Base-by-base conservation (phyloP, 257 asterid genomes). In the Vinca minor region DNA sequence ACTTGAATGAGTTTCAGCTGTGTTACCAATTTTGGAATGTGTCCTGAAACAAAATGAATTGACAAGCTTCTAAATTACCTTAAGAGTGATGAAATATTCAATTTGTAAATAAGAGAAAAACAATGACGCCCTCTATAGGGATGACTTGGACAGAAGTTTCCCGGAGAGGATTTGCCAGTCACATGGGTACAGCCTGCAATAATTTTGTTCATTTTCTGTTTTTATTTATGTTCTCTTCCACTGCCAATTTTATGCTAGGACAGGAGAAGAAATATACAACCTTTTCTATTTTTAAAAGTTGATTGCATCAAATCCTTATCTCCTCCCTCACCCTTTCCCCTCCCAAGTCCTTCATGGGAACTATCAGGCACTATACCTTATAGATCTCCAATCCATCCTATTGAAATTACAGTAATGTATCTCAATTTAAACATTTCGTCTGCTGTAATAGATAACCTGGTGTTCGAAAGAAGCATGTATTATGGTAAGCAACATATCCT, bases 21-120 rank as follows among this genome's bases (percentile, higher is more conserved):
- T 73, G 69, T 73, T 62, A 32, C 76, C 36, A 67, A 55, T 53
- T 48, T 81, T 81, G 61, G 76, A 75, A 69, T 54, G 68, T 71
- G 66, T 71, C 84, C 96, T 91, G 85, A 70, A 71, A 77, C 66
- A 67, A 66, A 42, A 21, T 25, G 41, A 74, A 36, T 60, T 65
- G 69, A 56, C 28, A 32, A 29, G 42, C 15, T 18, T 29, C 26
- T 56, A 56, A 15, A n/a, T 15, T 32, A 2, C 28, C 41, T 9
- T 31, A 5, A 13, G 13, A 31, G 8, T 31, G 26, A 2, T 56
- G 20, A 56, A 31, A 31, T 17, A 13, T 56, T 31, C 23, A 32
- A 55, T n/a, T 56, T 17, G 18, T 56, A 7, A n/a, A 36, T 55
- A 32, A n/a, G 62, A 56, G 31, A 29, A 17, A 31, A 56, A 35